Evolutionary conservation across 345 rosid genomes (phyloP).

Genomic region (Melastoma malabathricum): DNA sequence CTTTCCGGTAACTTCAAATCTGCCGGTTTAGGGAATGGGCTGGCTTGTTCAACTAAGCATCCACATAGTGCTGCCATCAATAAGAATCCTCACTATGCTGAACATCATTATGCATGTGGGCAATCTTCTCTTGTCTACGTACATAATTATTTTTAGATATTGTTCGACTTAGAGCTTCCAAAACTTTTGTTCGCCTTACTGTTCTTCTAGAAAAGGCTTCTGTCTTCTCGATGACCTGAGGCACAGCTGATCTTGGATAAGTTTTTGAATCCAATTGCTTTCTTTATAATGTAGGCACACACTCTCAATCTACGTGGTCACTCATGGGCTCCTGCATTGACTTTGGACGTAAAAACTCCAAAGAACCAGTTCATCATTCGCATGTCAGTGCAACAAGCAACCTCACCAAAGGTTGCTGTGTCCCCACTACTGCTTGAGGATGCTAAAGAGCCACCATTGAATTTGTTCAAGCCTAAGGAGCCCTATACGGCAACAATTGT

Average conservation of each 20-base stretch:
- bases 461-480: conserved; percentile 69
- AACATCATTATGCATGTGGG: too few species aligned
- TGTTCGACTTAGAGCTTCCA: too few species aligned
- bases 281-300: conserved; percentile 30
- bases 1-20: too few species aligned
- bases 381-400: conserved; percentile 87
- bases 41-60: too few species aligned
- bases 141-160: too few species aligned
- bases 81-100: too few species aligned
- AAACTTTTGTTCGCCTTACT: too few species aligned
- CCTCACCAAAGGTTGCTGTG: conserved; percentile 57
- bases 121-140: too few species aligned
- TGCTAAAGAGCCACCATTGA: conserved; percentile 64
- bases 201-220: too few species aligned
- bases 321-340: conserved; percentile 32
- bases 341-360: conserved; percentile 32
- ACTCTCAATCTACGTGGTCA: conserved; percentile 39
- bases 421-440: conserved; percentile 64
- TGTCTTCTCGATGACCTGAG: background rate
- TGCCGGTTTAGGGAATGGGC: too few species aligned
- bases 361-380: conserved; percentile 26
- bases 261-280: conserved; percentile 9
- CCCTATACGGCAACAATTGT: conserved; percentile 86
- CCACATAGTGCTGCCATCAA: too few species aligned
- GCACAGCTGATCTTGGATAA: background rate